Evolutionary conservation across 176 grass and related monocot species (phyloP), one percentile per base, ranked within the genome.

Genomic region (Oryza meridionalis): DNA sequence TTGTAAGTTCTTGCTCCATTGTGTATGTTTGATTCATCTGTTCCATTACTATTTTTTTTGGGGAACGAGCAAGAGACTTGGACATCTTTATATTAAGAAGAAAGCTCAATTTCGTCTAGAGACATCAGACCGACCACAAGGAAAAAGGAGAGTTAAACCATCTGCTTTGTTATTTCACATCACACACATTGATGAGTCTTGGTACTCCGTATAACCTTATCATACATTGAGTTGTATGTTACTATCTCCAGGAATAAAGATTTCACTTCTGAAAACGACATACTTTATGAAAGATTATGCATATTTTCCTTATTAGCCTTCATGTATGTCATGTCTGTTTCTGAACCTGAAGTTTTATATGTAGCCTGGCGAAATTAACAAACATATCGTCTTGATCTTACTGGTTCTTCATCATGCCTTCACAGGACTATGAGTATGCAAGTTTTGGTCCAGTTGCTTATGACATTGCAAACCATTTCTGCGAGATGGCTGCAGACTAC

Each of bases 381-480:
- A 69, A 37, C 24, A 79, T 25, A 40, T 11, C 15, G 2, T 7
- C 3, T 21, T 0, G 2, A 47, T 75, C 49, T 85, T 65, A 55
- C 66, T 3, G 24, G 24, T 77, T 26, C 77, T 3, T 6, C 13
- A 26, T 81, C 1, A 51, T 0, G 0, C 12, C 43, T 90, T 51
- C 63, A 47, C 85, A 98, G 96, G 96, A 98, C 69, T 98, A 98
- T 6, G 96, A 98, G 74, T 98, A 98, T 81, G 83, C 96, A 70
- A 94, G 96, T 72, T 98, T 95, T 90, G 95, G 95, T 51, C 93
- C 96, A 71, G 22, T 94, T 67, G 89, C 96, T 9, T 95, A 87
- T 85, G 96, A 98, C 42, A 85, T 98, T 2, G 93, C 96, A 59
- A 98, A 98, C 86, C 96, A 98, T 88, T 98, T 98, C 77, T 98